Evolutionary conservation across 208 protist genomes (phyloP), one percentile per base, ranked within the genome.

Genomic region (Leishmania gerbilli): DNA sequence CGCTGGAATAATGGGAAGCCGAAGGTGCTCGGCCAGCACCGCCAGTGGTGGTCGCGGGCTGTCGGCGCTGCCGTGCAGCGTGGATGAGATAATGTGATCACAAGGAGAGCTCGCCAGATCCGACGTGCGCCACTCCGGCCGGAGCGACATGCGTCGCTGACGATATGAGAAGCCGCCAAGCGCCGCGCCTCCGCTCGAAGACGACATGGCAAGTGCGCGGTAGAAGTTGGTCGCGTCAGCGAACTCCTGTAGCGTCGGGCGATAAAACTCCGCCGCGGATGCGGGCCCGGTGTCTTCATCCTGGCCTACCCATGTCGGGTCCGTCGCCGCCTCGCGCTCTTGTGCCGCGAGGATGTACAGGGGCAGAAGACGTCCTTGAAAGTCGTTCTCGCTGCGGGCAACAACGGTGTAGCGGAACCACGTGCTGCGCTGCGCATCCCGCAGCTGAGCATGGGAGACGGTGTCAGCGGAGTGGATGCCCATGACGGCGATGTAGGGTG

Each of bases 381-480:
- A 84, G 68, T 71, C 9, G 68, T 80, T 80, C 37, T 56, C 56
- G 3, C 47, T 7, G 19, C 62, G 69, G 5, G 81, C 81, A 24
- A 84, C 81, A 45, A 47, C 81, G 1, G 40, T 37, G 62, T 84
- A 80, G 19, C 17, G 49, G 37, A 80, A 19, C 81, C 81, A 84
- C 56, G 75, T 84, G 31, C 8, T 19, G 24, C 81, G 81, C 60
- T 84, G 81, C 9, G 69, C 76, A 13, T 24, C 53, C 0, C 81
- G 81, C 76, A 84, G 51, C 47, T 45, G 37, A 21, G 37, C 76
- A 21, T 64, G 81, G 31, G 11, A 31, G 24, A 64, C 11, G 31
- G 74, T 34, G 53, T 84, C 81, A 3, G 71, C 67, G 15, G 81
- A 80, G 19, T 69, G 81, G 34, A 84, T 74, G 69, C 81, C 81